Conservation (phyloP, 257 asterid species). For the Solanum pimpinellifolium region DNA sequence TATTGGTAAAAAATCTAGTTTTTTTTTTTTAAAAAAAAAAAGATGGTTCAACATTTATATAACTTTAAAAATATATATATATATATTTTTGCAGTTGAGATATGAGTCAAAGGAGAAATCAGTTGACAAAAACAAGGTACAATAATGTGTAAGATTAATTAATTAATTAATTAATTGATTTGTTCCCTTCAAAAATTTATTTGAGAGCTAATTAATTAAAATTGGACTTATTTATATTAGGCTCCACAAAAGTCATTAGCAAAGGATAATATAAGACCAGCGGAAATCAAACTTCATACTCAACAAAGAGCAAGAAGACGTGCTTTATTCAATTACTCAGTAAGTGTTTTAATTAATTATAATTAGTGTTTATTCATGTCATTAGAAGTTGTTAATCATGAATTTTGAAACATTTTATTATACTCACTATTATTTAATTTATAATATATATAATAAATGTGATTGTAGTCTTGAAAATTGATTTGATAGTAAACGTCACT, state of each 20-base stretch:
- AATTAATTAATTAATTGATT: not conserved
- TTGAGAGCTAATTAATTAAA: not conserved
- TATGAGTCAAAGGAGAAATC: constrained; percentile 14
- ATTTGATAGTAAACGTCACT: not conserved
- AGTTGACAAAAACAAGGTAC: constrained; percentile 11
- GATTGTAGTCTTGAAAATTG: not conserved
- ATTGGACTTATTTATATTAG: not conserved
- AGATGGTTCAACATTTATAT: not conserved
- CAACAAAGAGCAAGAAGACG: constrained; percentile 73
- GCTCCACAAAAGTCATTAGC: constrained; percentile 19
- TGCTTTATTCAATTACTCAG: constrained; percentile 52
- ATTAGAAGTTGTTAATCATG: not conserved
- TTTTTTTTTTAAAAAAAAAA: too few relatives aligned
- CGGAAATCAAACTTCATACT: constrained; percentile 61
- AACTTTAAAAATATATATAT: not conserved
- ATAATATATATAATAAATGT: not conserved
- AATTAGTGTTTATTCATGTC: not conserved
- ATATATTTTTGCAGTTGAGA: constrained; percentile 1
- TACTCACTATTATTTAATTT: not conserved
- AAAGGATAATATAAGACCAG: constrained; percentile 50
- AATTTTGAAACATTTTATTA: not conserved
- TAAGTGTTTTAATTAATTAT: constrained; percentile 10
- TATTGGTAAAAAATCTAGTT: not conserved
- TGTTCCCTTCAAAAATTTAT: not conserved
- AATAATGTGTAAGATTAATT: not conserved